These are phyloP conservation scores for Plenodomus lindquistii DNA, from an alignment of 2,329 filamentous ascomycete genomes.

Conservation along the genomic window DNA sequence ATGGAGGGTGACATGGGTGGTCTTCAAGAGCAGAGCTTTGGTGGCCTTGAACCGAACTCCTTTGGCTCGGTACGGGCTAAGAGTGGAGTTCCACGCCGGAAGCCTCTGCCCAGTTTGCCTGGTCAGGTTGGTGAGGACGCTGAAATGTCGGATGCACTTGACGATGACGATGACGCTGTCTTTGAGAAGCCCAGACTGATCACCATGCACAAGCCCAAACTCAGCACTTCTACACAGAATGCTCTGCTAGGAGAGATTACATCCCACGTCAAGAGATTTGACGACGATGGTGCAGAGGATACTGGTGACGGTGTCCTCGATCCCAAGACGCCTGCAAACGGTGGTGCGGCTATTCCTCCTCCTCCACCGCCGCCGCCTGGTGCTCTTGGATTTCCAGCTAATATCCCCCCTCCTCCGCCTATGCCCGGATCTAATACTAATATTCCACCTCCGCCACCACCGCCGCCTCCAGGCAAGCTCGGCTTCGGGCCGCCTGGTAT, in stretches of 20 bases:
- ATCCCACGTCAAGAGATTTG: conserved; percentile 73
- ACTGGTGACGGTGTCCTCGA: conserved; percentile 68
- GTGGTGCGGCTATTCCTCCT: conserved; percentile 48
- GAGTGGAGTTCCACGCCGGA: conserved; percentile 45
- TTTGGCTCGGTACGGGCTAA: conserved; percentile 55
- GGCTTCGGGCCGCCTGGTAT: conserved; percentile 44
- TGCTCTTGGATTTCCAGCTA: conserved; percentile 41
- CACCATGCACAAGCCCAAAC: conserved; percentile 73
- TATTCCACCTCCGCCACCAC: conserved; percentile 53
- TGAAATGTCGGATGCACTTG: conserved; percentile 38
- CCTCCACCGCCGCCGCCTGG: conserved; percentile 52
- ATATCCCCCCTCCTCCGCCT: conserved; percentile 50
- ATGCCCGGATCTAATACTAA: conserved; percentile 52
- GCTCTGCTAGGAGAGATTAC: conserved; percentile 72
- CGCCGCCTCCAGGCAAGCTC: conserved; percentile 54
- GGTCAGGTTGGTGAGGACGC: conserved; percentile 44
- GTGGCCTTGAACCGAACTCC: conserved; percentile 70
- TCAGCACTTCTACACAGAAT: conserved; percentile 65
- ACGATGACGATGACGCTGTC: conserved; percentile 63
- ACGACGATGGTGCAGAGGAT: conserved; percentile 73
- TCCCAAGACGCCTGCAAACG: conserved; percentile 68
- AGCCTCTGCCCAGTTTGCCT: conserved; percentile 41
- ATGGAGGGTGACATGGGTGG: conserved; percentile 72
- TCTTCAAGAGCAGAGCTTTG: conserved; percentile 47
- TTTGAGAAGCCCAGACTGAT: conserved; percentile 81